Evolutionary conservation across 352 stramenopile genomes (phyloP).

Genomic region (Phytophthora melonis): DNA sequence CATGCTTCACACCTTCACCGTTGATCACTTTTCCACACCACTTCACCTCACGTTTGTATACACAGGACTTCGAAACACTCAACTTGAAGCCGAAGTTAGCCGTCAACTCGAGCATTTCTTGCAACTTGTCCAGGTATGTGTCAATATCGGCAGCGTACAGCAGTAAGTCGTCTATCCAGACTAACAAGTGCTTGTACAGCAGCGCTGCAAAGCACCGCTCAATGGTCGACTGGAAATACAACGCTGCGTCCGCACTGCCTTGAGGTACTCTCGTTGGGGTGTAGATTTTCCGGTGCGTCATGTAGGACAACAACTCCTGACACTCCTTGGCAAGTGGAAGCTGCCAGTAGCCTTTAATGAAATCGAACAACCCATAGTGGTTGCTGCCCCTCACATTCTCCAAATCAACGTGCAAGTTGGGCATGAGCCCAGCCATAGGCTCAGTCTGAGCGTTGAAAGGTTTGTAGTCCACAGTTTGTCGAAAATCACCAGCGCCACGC

Average conservation of each 20-base stretch:
- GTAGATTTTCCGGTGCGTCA: constrained; percentile 4
- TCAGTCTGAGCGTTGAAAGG: too few species aligned
- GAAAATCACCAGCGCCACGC: not conserved
- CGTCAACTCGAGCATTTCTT: constrained; percentile 29
- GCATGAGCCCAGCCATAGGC: too few species aligned
- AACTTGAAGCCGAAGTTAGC: constrained; percentile 35
- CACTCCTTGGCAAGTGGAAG: constrained; percentile 11
- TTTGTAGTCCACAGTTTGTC: too few species aligned
- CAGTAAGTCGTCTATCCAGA: constrained; percentile 51
- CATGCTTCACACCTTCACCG: constrained; percentile 15
- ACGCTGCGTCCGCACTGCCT: constrained; percentile 19
- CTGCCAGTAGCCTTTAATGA: constrained; percentile 26
- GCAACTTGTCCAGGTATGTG: constrained; percentile 33
- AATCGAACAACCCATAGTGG: too few species aligned
- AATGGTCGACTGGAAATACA: constrained; percentile 33
- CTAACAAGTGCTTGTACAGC: constrained; percentile 21
- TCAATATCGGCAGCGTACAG: constrained; percentile 35
- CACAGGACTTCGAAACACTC: constrained; percentile 22
- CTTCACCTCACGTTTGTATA: constrained; percentile 29
- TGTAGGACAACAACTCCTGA: constrained; percentile 14
- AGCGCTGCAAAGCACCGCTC: constrained; percentile 3
- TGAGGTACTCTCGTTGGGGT: constrained; percentile 35
- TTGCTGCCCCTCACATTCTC: too few species aligned
- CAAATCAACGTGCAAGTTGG: too few species aligned
- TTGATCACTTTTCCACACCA: constrained; percentile 34